A percentile compares a stretch with the other conserved stretches of the same genome.
Evolutionary conservation across 768 basidiomycete species (phyloP).

Genomic region (Mycena metata): DNA sequence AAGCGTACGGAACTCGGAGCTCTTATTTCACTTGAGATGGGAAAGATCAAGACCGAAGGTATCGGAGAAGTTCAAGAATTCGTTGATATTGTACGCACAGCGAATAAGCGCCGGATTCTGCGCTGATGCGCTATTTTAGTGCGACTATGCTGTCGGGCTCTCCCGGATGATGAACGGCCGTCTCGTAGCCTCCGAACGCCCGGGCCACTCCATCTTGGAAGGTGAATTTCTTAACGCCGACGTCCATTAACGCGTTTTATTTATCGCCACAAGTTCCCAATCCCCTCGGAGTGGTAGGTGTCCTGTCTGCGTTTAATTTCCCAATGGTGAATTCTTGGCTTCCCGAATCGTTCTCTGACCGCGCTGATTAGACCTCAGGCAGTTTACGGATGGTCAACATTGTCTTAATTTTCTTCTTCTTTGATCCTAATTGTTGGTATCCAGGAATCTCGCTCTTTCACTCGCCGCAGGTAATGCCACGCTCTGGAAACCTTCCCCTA

Average conservation of each 20-base stretch:
- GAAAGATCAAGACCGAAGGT: constrained; percentile 92
- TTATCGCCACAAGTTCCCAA: constrained; percentile 78
- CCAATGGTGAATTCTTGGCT: constrained; percentile 61
- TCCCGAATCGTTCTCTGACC: too few relatives aligned
- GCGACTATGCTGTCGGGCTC: constrained; percentile 93
- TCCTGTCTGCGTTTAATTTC: constrained; percentile 96
- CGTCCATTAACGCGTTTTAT: constrained; percentile 26
- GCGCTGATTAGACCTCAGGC: constrained; percentile 51
- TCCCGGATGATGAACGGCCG: constrained; percentile 96
- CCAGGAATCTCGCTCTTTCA: constrained; percentile 91
- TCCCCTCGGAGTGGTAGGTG: constrained; percentile 79
- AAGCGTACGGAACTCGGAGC: constrained; percentile 86
- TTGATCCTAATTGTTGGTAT: constrained; percentile 26
- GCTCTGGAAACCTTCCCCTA: constrained; percentile 95
- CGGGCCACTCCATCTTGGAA: constrained; percentile 93
- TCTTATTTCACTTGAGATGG: constrained; percentile 90
- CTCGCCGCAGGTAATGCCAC: constrained; percentile 93
- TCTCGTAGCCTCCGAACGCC: constrained; percentile 89
- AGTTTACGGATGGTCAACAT: constrained; percentile 86
- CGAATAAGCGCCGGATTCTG: constrained; percentile 9
- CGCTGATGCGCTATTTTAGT: constrained; percentile 59
- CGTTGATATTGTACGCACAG: constrained; percentile 84
- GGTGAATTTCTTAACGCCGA: constrained; percentile 55
- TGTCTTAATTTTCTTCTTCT: constrained; percentile 10
- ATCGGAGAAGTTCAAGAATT: constrained; percentile 96